Conservation (phyloP, 441 rosid genomes). For the Adansonia gregorii region DNA sequence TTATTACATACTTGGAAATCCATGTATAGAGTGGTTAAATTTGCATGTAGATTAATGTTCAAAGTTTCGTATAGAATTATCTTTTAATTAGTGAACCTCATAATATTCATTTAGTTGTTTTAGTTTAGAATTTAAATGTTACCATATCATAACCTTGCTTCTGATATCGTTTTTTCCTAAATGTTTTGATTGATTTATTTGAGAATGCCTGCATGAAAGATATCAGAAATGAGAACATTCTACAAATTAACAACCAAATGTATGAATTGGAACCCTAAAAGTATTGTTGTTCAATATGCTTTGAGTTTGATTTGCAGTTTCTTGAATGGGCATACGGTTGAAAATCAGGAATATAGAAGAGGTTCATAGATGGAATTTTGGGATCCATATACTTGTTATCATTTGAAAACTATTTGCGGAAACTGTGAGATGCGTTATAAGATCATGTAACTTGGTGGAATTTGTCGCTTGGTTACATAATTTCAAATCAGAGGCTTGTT, state of each 20-base stretch:
- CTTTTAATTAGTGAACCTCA: not conserved
- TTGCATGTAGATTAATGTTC: not conserved
- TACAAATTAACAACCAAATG: not conserved
- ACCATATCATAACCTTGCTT: not conserved
- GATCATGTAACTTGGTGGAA: not conserved
- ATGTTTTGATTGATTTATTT: not conserved
- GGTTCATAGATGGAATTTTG: not conserved
- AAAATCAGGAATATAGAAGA: not conserved
- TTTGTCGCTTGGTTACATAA: conserved; percentile 2
- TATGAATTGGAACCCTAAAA: not conserved
- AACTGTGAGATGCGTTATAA: not conserved
- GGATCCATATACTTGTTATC: not conserved
- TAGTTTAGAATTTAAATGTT: not conserved
- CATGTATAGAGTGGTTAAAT: not conserved
- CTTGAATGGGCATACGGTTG: not conserved
- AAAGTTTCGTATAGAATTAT: not conserved
- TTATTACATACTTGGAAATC: not conserved
- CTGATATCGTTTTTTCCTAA: not conserved
- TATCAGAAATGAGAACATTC: conserved; percentile 1
- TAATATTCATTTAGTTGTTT: not conserved
- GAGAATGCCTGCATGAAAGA: not conserved
- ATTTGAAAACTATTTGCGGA: not conserved
- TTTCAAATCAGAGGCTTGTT: not conserved
- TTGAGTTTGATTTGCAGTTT: not conserved
- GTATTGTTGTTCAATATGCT: not conserved